Conservation (phyloP, 148 eudicot species). For the Camellia lanceoleosa region DNA sequence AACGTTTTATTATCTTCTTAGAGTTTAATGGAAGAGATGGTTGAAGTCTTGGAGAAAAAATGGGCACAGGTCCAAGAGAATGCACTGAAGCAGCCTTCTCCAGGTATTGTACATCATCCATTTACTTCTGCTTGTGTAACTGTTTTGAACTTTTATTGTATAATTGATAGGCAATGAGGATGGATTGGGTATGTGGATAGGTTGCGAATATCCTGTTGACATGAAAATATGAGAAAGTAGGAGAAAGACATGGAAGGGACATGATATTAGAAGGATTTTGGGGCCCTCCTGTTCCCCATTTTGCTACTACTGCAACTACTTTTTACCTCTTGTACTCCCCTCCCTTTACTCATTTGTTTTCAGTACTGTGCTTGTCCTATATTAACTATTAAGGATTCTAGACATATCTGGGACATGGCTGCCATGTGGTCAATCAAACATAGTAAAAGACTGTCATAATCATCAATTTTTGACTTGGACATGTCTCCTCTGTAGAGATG, state of each 20-base stretch:
- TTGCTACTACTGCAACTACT: background rate
- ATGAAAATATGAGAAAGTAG: background rate
- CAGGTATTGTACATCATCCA: conserved; percentile 45
- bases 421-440: background rate
- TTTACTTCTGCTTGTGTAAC: background rate
- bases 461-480: no score
- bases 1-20: conserved; percentile 25
- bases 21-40: conserved; percentile 61
- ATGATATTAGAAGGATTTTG: background rate
- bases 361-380: no score
- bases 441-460: background rate
- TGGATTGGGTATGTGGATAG: background rate
- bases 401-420: no score
- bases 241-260: background rate
- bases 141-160: background rate
- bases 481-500: no score
- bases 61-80: conserved; percentile 82
- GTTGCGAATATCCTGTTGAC: background rate
- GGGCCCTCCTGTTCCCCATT: background rate
- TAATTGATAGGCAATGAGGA: background rate
- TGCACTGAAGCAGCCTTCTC: conserved; percentile 79
- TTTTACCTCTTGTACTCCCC: background rate
- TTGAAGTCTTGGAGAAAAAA: conserved; percentile 64
- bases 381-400: no score
- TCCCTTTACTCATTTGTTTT: background rate